Evolutionary conservation across 306 rosid genomes (phyloP).

Genomic region (Chamaecrista fasciculata): DNA sequence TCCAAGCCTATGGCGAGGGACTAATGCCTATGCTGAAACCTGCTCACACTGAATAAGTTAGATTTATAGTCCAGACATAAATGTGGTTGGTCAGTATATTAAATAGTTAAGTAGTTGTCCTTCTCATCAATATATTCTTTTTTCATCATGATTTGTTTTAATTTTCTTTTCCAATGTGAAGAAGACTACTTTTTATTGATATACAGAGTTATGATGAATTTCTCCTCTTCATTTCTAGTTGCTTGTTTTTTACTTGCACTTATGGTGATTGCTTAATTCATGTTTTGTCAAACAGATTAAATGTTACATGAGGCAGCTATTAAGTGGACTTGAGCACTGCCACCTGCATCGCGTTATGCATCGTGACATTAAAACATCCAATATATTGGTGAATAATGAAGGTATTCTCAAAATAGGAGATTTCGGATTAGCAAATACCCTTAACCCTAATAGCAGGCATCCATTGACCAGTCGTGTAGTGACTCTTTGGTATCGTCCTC

Average conservation of each 20-base stretch:
- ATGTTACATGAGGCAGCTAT: constrained; percentile 91
- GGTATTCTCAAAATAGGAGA: constrained; percentile 88
- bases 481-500: constrained; percentile 99
- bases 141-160: no score
- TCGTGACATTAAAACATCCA: constrained; percentile 86
- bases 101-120: neutral
- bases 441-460: constrained; percentile 52
- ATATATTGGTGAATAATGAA: constrained; percentile 82
- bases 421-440: constrained; percentile 87
- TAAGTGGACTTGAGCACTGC: constrained; percentile 91
- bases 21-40: neutral
- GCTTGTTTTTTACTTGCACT: neutral
- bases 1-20: no score
- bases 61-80: neutral
- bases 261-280: neutral
- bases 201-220: neutral
- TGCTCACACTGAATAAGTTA: neutral
- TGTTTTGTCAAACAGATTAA: constrained; percentile 52
- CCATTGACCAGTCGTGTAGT: constrained; percentile 91
- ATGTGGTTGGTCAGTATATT: neutral
- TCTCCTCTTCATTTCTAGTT: neutral
- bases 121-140: no score
- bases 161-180: neutral
- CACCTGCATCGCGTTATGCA: constrained; percentile 89
- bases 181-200: neutral